Evolutionary conservation across 768 basidiomycete species (phyloP).

Genomic region (Lentinula lateritia): DNA sequence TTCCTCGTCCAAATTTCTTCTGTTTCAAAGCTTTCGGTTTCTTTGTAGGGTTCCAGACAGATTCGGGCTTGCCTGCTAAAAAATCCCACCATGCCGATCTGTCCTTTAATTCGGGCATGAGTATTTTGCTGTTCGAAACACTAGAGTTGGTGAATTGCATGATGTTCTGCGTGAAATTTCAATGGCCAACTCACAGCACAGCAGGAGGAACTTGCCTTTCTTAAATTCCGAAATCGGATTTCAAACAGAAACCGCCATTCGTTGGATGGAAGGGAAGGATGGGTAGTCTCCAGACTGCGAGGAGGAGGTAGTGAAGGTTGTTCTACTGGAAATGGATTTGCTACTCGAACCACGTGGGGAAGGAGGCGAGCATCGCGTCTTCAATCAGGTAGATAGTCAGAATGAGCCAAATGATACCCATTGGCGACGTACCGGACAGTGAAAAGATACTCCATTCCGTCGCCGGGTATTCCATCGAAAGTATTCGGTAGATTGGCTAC

Average conservation of each 20-base stretch:
- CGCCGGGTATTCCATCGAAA: constrained; percentile 58
- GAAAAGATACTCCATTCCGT: constrained; percentile 80
- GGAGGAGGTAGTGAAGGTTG: constrained; percentile 19
- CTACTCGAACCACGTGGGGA: constrained; percentile 58
- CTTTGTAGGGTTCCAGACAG: constrained; percentile 59
- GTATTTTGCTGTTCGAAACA: constrained; percentile 19
- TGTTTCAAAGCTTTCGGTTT: constrained; percentile 19
- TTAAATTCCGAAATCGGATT: constrained; percentile 58
- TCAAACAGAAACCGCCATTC: constrained; percentile 63
- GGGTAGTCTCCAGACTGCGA: constrained; percentile 17
- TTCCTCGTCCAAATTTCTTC: constrained; percentile 25
- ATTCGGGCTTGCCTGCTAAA: constrained; percentile 60
- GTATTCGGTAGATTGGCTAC: constrained; percentile 74
- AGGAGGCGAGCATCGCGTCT: constrained; percentile 70
- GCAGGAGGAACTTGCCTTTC: constrained; percentile 42
- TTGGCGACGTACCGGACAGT: constrained; percentile 56
- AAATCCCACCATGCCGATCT: constrained; percentile 81
- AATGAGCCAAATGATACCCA: constrained; percentile 1
- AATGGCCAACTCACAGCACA: background rate
- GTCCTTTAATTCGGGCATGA: constrained; percentile 66
- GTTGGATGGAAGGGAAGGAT: constrained; percentile 49
- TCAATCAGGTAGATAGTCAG: background rate
- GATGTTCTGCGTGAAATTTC: constrained; percentile 46
- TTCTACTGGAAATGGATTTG: constrained; percentile 59
- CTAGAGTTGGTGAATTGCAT: constrained; percentile 47